Base-by-base conservation (phyloP, 768 basidiomycete species). In the Lyophyllum decastes region DNA sequence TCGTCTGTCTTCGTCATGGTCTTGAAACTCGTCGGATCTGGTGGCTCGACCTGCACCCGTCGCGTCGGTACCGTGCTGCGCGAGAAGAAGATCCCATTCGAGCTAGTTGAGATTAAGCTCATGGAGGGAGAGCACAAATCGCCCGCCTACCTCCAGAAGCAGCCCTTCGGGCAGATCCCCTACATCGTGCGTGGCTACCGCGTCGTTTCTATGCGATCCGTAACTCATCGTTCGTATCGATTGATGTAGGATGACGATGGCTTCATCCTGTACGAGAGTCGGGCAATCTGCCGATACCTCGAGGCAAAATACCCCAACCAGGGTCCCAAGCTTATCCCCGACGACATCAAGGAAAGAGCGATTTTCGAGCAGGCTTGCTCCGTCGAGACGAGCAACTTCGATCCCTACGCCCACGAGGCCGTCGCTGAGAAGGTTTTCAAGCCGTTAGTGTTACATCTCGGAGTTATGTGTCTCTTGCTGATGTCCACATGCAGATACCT, bases 121-220 rank as follows among this genome's bases (percentile, higher is more conserved):
- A 1, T 46, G 44, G 77, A 78, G 60, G 68, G 65, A n/a, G 75
- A 78, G 40, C 82, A 86, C 40, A 87, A 85, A 68, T 2, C 65
- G 0, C 64, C 79, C 0, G 78, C 63, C 9, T 82, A 71, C 72
- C 21, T 78, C 16, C 64, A 70, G 30, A 70, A 76, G 49, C 87
- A 92, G 62, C 89, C 90, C 0, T 89, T 88, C 63, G 84, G 85
- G 19, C 82, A 84, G 62, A 74, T 87, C 25, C 86, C 87, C 2
- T 82, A 78, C 66, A 76, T 88, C 54, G 82, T 79, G 55, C 34
- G 73, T 66, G 10, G 35, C 24, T 19, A 12, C 8, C 1, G 14
- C 33, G 24, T 19, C 5, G n/a, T 41, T 10, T 7, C 17, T 3
- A 14, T 9, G n/a, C 9, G 17, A 16, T 27, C 25, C 2, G 9